Evolutionary conservation across 176 grass and related monocot genomes (phyloP), one percentile per base, ranked within the genome.

Genomic region (Musa schizocarpa): DNA sequence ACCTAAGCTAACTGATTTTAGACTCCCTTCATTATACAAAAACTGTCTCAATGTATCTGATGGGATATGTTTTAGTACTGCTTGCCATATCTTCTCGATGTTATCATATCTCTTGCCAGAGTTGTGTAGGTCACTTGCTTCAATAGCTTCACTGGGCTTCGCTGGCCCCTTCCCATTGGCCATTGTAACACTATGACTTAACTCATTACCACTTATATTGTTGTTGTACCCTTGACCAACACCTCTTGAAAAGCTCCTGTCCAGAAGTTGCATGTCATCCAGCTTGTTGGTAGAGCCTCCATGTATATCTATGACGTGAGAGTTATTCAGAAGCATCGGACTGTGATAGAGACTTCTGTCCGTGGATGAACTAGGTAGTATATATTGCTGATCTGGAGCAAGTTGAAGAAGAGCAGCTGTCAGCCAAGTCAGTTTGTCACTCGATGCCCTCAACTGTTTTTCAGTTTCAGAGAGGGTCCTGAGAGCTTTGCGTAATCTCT

Each of bases 1-100:
- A 69, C 95, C 95, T 86, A 99, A 81, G 74, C 86, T 89, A 77
- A 92, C 90, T n/a, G 91, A 99, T 71, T 83, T 77, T 54, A 95
- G 54, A 70, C 64, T 88, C 27, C 86, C 90, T 82, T 92, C 96
- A 65, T 87, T 78, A 83, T 87, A 76, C 69, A 99, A 80, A 82
- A 92, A 86, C 81, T 82, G 82, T 85, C 76, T 91, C 74, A 99
- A 72, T 12, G 91, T 87, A 74, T 95, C 82, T 50, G 91, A 88
- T 58, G 82, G 86, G 84, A 95, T 80, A 85, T 79, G 75, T 22
- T 81, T 56, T 54, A 99, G 86, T 54, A 94, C 91, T 85, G 81
- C 91, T 67, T 87, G 86, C 96, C 96, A 99, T 72, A 99, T 99
- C 75, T 89, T 83, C 27, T 93, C 80, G 62, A 77, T 93, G 76